A percentile compares a stretch with the other conserved stretches of the same genome.
phyloP scores from a whole-genome alignment of 441 rosid genomes.

The Pelargonium fulgidum region DNA sequence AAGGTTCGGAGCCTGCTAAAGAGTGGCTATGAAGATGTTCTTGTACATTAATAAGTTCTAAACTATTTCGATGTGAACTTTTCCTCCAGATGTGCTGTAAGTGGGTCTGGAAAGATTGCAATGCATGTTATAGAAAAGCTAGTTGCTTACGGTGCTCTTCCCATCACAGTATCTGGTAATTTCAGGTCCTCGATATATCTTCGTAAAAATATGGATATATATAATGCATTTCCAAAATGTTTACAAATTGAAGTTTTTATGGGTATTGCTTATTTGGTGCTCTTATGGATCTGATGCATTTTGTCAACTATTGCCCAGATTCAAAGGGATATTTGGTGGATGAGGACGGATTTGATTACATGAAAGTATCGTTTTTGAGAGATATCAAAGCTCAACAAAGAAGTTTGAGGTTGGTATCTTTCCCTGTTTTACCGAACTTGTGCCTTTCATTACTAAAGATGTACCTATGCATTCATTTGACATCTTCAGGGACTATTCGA shows the following conservation, averaged over 20 bases:
- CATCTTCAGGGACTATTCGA: constrained; percentile 83
- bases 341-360: constrained; percentile 92
- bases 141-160: constrained; percentile 89
- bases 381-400: constrained; percentile 93
- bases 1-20: background rate
- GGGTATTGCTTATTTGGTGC: background rate
- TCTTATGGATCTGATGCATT: background rate
- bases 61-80: constrained; percentile 4
- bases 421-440: background rate
- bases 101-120: constrained; percentile 98
- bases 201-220: background rate
- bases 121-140: constrained; percentile 98
- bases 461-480: constrained; percentile 17
- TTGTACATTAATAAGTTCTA: background rate
- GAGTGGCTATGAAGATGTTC: background rate
- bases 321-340: constrained; percentile 95
- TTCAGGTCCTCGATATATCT: constrained; percentile 12
- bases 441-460: background rate
- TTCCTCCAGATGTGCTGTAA: constrained; percentile 70
- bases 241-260: background rate
- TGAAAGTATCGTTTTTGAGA: constrained; percentile 90
- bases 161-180: constrained; percentile 82
- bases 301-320: constrained; percentile 41
- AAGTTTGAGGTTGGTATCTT: constrained; percentile 64
- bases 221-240: too few species aligned